These are phyloP conservation scores for Glonium stellatum DNA, from an alignment of 495 filamentous ascomycete species.

Conservation along the genomic window DNA sequence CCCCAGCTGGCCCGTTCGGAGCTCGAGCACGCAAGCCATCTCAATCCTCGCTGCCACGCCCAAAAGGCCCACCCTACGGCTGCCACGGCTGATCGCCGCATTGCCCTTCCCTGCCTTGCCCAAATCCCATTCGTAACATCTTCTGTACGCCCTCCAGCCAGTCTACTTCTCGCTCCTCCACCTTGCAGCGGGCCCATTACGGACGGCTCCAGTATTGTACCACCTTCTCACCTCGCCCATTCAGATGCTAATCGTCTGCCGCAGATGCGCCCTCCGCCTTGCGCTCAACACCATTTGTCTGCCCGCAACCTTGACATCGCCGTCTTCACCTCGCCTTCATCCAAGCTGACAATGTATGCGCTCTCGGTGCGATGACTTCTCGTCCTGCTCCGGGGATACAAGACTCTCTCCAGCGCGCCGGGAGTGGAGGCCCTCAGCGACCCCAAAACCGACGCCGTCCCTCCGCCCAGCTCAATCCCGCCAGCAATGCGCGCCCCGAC, in stretches of 20 bases:
- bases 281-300: not conserved
- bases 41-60: not conserved
- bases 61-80: not conserved
- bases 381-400: slow-evolving; percentile 30
- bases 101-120: not conserved
- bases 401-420: slow-evolving; percentile 27
- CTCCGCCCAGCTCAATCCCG: slow-evolving; percentile 8
- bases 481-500: slow-evolving; percentile 18
- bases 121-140: slow-evolving; percentile 1
- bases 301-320: not conserved
- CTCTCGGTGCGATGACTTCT: slow-evolving; percentile 32
- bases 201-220: not conserved
- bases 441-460: slow-evolving; percentile 9
- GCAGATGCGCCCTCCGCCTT: slow-evolving; percentile 2
- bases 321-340: not conserved
- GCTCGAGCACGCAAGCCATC: not conserved
- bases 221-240: not conserved
- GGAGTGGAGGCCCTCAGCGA: slow-evolving; percentile 15
- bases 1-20: too few relatives aligned
- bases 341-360: slow-evolving; percentile 26
- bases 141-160: not conserved
- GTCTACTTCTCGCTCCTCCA: not conserved
- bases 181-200: not conserved
- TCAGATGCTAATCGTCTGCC: not conserved
- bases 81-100: not conserved